Evolutionary conservation across 768 basidiomycete species (phyloP).

Genomic region (Lactarius akahatsu): DNA sequence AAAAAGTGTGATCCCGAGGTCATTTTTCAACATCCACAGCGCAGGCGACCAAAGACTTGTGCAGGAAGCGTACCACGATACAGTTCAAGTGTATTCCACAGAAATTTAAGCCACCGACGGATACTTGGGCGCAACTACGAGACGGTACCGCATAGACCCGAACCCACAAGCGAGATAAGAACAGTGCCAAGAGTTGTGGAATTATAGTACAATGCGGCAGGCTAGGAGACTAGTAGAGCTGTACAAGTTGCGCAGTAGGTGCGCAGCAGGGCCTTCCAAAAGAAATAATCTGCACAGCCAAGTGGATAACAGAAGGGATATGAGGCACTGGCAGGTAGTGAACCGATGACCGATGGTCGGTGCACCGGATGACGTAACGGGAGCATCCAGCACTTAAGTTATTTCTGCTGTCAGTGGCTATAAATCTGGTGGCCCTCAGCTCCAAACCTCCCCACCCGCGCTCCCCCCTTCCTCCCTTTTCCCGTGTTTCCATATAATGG

Average conservation of each 20-base stretch:
- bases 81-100: neutral
- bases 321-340: neutral
- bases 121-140: neutral
- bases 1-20: neutral
- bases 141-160: too few species aligned
- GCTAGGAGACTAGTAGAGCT: neutral
- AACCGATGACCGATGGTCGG: neutral
- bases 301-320: neutral
- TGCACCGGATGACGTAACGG: neutral
- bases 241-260: conserved; percentile 1
- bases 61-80: neutral
- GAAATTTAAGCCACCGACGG: neutral
- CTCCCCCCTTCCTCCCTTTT: neutral
- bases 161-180: too few species aligned
- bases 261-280: neutral
- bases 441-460: neutral
- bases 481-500: conserved; percentile 37
- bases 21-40: conserved; percentile 14
- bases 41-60: neutral
- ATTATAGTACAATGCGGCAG: neutral
- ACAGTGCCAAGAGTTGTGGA: neutral
- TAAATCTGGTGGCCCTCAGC: neutral
- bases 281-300: neutral
- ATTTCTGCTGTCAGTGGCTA: too few species aligned
- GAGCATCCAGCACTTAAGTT: too few species aligned